These are phyloP conservation scores for Macaranga tanarius DNA, from an alignment of 441 rosid species.

Conservation along the genomic window DNA sequence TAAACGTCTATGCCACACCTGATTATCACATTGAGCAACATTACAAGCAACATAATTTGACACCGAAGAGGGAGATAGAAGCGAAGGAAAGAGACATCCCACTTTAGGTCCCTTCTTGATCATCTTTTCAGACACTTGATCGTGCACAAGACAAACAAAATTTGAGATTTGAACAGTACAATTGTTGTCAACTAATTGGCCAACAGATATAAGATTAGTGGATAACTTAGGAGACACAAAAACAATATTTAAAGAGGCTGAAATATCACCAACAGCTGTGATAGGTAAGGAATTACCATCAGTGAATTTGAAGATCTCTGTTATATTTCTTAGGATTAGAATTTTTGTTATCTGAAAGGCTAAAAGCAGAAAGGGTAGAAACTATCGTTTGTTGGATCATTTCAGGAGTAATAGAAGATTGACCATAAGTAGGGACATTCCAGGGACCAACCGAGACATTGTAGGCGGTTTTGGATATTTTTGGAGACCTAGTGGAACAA, in stretches of 20 bases:
- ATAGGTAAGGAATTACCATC: slow-evolving; percentile 14
- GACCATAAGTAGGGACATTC: not conserved
- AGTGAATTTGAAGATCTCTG: not conserved
- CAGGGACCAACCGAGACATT: not conserved
- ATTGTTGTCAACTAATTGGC: not conserved
- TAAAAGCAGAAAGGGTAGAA: not conserved
- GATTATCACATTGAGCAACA: not conserved
- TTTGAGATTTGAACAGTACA: not conserved
- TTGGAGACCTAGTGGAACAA: not conserved
- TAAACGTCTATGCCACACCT: slow-evolving; percentile 5
- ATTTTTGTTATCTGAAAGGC: slow-evolving; percentile 8
- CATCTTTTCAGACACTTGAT: not conserved
- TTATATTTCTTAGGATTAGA: not conserved
- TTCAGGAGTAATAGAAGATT: not conserved
- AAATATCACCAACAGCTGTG: slow-evolving; percentile 11
- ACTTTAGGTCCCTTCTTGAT: slow-evolving; percentile 1
- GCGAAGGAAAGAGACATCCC: not conserved
- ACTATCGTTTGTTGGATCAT: slow-evolving; percentile 12
- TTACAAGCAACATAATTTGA: slow-evolving; percentile 9
- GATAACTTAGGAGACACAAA: not conserved
- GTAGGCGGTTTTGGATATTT: not conserved
- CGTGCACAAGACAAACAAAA: not conserved
- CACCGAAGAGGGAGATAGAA: not conserved
- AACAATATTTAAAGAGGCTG: not conserved
- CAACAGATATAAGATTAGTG: slow-evolving; percentile 1